Evolutionary conservation across 1,284 basidiomycete genomes (phyloP).

Genomic region (Pholiota adiposa): DNA sequence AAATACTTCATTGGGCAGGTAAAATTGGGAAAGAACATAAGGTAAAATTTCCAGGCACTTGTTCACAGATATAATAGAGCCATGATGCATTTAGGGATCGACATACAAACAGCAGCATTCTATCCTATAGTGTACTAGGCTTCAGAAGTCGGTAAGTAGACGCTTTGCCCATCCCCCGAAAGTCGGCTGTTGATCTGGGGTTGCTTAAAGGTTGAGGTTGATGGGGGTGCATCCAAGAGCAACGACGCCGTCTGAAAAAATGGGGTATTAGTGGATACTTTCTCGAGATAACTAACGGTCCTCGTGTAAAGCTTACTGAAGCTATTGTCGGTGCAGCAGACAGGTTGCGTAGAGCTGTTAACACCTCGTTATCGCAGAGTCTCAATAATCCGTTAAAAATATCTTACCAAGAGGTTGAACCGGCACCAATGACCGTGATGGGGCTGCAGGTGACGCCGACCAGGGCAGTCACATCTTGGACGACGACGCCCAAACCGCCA

Average conservation of each 20-base stretch:
- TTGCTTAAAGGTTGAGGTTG: conserved; percentile 15
- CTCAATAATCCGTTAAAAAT: neutral
- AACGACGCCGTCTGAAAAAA: conserved; percentile 7
- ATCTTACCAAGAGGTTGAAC: conserved; percentile 27
- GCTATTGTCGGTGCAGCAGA: conserved; percentile 31
- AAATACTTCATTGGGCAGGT: no score
- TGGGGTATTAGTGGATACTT: neutral
- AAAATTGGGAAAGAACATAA: no score
- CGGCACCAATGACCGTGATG: conserved; percentile 7
- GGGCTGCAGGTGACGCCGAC: conserved; percentile 8
- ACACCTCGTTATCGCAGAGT: neutral
- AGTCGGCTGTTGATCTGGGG: neutral
- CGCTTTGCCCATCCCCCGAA: neutral
- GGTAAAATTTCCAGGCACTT: no score
- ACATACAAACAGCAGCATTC: no score
- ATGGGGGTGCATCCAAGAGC: conserved; percentile 24
- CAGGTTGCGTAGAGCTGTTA: conserved; percentile 30
- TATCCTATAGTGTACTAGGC: neutral
- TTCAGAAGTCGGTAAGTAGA: neutral
- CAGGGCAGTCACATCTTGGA: neutral
- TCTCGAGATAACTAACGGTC: neutral
- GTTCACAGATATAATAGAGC: no score
- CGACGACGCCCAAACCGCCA: neutral
- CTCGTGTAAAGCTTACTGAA: conserved; percentile 16
- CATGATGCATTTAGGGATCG: no score